Evolutionary conservation across 2,329 filamentous ascomycete genomes (phyloP), one percentile per base, ranked within the genome.

Genomic region (Kalaharituber pfeilii): DNA sequence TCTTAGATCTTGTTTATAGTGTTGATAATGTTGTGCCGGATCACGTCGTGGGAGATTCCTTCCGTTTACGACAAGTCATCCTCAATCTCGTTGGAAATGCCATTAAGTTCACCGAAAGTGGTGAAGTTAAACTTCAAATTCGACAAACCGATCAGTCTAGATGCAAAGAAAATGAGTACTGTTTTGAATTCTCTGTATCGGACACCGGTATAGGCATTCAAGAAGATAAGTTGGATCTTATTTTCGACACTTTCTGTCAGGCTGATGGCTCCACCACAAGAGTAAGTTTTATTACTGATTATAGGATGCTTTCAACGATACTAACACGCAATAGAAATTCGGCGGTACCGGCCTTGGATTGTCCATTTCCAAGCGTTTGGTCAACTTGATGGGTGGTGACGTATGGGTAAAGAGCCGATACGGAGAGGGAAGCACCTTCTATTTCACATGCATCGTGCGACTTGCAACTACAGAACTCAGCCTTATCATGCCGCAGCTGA

Each of bases 191-290:
- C 69, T 82, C 89, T 53, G 91, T 98, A 29, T 84, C 85, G 20
- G 91, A 96, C 67, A 96, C 91, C 30, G 91, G 91, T 62, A 98
- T 96, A 65, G 91, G 91, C 64, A 96, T 96, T 63, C 86, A 89
- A 64, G 79, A 84, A 60, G 88, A 96, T 70, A 96, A 96, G 72
- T 77, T 96, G 52, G 87, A 94, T 66, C 75, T 96, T 61, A 96
- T 98, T 66, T 96, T 98, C 69, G 91, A 96, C 70, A 96, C 89
- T 0, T 96, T 96, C 79, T 89, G 95, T 69, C 91, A 96, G 71
- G 91, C 91, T 20, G 91, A 96, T 67, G 89, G 89, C 33, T 95
- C 88, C 29, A 96, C 93, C 68, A 96, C 89, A 1, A 60, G 62
- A 26, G 50, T 52, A 52, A 6, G 29, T 42, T 18, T n/a, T n/a